These are phyloP conservation scores for Syncephalastrum contaminatum DNA, from an alignment of 371 early-diverging fungal genomes.

Conservation along the genomic window DNA sequence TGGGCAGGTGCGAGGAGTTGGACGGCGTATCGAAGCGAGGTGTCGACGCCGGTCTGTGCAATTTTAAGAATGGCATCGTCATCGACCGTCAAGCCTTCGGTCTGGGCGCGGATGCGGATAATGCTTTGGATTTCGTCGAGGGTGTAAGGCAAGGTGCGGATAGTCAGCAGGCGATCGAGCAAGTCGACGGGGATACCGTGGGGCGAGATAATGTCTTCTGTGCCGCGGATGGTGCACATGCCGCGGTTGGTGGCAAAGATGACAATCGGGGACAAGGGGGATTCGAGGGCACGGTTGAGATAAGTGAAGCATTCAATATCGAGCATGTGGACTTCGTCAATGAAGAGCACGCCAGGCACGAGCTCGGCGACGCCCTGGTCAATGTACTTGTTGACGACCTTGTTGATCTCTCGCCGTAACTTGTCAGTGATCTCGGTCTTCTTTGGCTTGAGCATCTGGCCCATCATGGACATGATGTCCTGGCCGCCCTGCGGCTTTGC, in stretches of 20 bases:
- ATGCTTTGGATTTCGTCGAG: slow-evolving; percentile 90
- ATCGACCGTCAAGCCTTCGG: slow-evolving; percentile 77
- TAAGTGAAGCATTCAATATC: slow-evolving; percentile 99
- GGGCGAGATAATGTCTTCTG: slow-evolving; percentile 87
- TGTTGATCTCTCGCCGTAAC: slow-evolving; percentile 97
- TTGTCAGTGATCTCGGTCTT: slow-evolving; percentile 99
- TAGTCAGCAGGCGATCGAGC: slow-evolving; percentile 94
- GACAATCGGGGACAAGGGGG: slow-evolving; percentile 94
- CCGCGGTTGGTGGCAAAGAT: slow-evolving; percentile 98
- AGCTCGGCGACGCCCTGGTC: slow-evolving; percentile 98
- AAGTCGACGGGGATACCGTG: slow-evolving; percentile 98
- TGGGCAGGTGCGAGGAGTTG: slow-evolving; percentile 94
- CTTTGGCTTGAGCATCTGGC: slow-evolving; percentile 94
- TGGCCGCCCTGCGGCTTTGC: slow-evolving; percentile 95
- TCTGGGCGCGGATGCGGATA: slow-evolving; percentile 88
- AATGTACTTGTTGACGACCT: slow-evolving; percentile 97
- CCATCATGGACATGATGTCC: slow-evolving; percentile 98
- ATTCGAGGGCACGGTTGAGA: slow-evolving; percentile 96
- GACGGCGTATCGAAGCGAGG: slow-evolving; percentile 94
- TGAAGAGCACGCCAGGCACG: slow-evolving; percentile 96
- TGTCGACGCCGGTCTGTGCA: slow-evolving; percentile 81
- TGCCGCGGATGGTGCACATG: slow-evolving; percentile 92
- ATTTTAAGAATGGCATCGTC: slow-evolving; percentile 77
- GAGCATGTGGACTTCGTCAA: slow-evolving; percentile 99
- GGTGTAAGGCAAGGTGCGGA: slow-evolving; percentile 91